These are phyloP conservation scores for Chalciporus chontae DNA, from an alignment of 768 basidiomycete genomes.

Conservation along the genomic window DNA sequence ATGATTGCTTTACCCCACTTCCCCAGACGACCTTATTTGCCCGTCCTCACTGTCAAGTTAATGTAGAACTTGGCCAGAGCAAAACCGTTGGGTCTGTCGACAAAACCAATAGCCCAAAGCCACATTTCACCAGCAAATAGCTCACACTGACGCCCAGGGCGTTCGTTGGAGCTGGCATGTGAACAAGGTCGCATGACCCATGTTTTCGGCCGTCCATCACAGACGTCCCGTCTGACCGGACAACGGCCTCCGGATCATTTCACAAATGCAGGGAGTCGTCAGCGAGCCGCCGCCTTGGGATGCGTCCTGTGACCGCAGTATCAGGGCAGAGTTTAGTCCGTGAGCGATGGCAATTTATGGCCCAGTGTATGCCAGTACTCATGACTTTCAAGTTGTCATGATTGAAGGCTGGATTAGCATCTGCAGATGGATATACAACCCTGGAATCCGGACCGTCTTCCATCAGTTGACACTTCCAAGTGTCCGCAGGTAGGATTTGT, in stretches of 20 bases:
- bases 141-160: no score
- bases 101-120: not conserved
- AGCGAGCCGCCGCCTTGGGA: not conserved
- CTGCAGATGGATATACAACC: not conserved
- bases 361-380: no score
- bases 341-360: not conserved
- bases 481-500: not conserved
- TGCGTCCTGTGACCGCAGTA: not conserved
- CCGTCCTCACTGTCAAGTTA: no score
- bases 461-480: no score
- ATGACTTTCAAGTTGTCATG: not conserved
- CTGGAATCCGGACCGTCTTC: not conserved
- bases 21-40: not conserved
- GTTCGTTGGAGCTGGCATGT: no score
- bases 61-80: not conserved
- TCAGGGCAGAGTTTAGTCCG: not conserved
- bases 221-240: not conserved
- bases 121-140: not conserved
- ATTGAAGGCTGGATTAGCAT: not conserved
- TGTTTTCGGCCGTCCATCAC: no score
- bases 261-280: no score
- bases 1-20: not conserved
- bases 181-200: not conserved
- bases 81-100: not conserved
- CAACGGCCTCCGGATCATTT: constrained; percentile 15